Conservation (phyloP, 805 yeast species). For the Helenozyma rhizophorensis region DNA sequence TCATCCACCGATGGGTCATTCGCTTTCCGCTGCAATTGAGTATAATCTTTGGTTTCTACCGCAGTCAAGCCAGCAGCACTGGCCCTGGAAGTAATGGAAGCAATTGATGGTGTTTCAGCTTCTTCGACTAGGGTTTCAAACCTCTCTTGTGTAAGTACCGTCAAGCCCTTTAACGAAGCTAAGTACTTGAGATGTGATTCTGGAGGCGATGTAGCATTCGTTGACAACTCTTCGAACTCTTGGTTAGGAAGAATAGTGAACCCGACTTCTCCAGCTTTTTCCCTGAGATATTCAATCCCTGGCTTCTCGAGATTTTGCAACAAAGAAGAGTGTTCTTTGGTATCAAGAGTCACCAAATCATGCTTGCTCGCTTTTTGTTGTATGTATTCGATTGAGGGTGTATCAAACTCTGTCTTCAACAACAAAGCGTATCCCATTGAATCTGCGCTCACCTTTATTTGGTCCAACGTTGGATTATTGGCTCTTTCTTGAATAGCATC, state of each 20-base stretch:
- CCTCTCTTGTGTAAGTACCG: too few relatives aligned
- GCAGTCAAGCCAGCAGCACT: not conserved
- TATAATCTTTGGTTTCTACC: not conserved
- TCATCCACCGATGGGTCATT: constrained; percentile 13
- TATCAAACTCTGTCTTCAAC: constrained; percentile 10
- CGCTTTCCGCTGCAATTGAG: constrained; percentile 5
- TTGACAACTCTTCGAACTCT: constrained; percentile 4
- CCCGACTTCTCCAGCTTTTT: constrained; percentile 5
- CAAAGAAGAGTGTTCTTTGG: constrained; percentile 22
- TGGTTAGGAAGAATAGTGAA: constrained; percentile 4
- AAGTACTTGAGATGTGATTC: too few relatives aligned
- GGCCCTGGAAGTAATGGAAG: not conserved
- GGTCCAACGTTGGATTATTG: too few relatives aligned
- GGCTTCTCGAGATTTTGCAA: constrained; percentile 2
- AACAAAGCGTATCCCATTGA: constrained; percentile 14
- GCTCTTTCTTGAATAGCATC: too few relatives aligned
- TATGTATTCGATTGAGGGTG: constrained; percentile 27
- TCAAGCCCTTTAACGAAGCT: too few relatives aligned
- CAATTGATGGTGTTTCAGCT: constrained; percentile 1
- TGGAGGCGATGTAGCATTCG: not conserved
- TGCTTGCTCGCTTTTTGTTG: constrained; percentile 32
- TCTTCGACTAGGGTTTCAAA: too few relatives aligned
- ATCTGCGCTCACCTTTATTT: too few relatives aligned
- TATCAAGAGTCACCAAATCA: constrained; percentile 26
- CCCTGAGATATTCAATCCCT: constrained; percentile 1